Evolutionary conservation across 495 filamentous ascomycete genomes (phyloP).

Genomic region (Aspergillus carlsbadensis): DNA sequence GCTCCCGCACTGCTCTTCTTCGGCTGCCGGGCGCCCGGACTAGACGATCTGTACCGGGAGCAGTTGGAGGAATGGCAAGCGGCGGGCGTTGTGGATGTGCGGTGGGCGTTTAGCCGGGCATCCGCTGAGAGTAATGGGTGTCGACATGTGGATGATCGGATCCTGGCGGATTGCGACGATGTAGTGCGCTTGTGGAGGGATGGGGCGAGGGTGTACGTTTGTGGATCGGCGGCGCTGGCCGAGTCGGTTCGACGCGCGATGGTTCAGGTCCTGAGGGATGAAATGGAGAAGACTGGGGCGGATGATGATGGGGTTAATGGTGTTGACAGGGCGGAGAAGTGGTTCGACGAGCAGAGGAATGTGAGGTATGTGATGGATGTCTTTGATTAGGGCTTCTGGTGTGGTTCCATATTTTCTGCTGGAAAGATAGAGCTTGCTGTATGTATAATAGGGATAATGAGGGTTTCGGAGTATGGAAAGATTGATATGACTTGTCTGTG

Average conservation of each 20-base stretch:
- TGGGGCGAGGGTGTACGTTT: slow-evolving; percentile 13
- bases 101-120: slow-evolving; percentile 1
- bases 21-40: slow-evolving; percentile 29
- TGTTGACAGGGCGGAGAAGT: too few relatives aligned
- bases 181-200: neutral
- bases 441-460: too few relatives aligned
- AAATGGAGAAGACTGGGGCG: neutral
- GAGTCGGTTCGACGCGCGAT: neutral
- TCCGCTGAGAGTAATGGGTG: neutral
- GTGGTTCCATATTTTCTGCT: too few relatives aligned
- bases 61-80: slow-evolving; percentile 17
- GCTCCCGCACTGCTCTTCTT: slow-evolving; percentile 9
- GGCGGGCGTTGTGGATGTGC: slow-evolving; percentile 3
- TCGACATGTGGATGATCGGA: slow-evolving; percentile 4
- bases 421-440: too few relatives aligned
- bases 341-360: too few relatives aligned
- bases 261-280: neutral
- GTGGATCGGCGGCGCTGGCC: slow-evolving; percentile 2
- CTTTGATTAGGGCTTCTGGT: slow-evolving; percentile 9
- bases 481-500: too few relatives aligned
- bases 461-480: too few relatives aligned
- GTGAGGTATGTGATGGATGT: slow-evolving; percentile 9
- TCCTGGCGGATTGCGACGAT: neutral
- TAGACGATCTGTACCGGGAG: slow-evolving; percentile 32
- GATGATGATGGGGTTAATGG: neutral